Base-by-base conservation (phyloP, 2,329 filamentous ascomycete genomes). In the Colletotrichum lini region DNA sequence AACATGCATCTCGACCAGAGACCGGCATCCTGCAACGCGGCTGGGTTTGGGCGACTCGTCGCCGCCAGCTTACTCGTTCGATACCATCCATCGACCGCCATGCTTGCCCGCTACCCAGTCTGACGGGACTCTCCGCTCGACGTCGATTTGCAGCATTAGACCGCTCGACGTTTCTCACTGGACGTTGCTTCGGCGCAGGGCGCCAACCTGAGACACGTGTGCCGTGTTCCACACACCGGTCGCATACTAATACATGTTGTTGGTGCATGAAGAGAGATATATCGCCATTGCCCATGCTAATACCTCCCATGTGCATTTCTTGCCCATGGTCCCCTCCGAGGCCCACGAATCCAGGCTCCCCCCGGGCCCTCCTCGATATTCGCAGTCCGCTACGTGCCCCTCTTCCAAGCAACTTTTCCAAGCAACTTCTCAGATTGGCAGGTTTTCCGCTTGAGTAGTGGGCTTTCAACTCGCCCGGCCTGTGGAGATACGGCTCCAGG, bases 261-360 rank as follows among this genome's bases (percentile, higher is more conserved):
- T 68, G 67, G 68, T 21, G 54, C 18, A 62, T 38, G 52, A 44
- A 45, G 66, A 35, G 30, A 35, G 30, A 35, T 35, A 70, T 70
- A 70, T 70, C 65, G 65, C 68, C 58, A 52, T 59, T 52, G 40
- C 68, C 68, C 65, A 54, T 67, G 58, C 52, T 61, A 35, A 35
- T 35, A 45, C n/a, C n/a, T 49, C 21, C 26, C 49, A 38, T 23
- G 30, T 40, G 30, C 15, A 53, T 30, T 35, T 16, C 23, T 18
- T 38, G 35, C 45, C 21, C 54, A 35, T 42, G 40, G 40, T 49
- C 26, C 30, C 50, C 30, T 50, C 44, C 47, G 38, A 35, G 26
- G 30, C n/a, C 35, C 30, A 44, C 18, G 30, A 6, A 40, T 8
- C 30, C 45, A 7, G 30, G 30, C 30, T 30, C 30, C 30, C 6